Base-by-base conservation (phyloP, 2,329 filamentous ascomycete genomes). In the Knoxdaviesia capensis region DNA sequence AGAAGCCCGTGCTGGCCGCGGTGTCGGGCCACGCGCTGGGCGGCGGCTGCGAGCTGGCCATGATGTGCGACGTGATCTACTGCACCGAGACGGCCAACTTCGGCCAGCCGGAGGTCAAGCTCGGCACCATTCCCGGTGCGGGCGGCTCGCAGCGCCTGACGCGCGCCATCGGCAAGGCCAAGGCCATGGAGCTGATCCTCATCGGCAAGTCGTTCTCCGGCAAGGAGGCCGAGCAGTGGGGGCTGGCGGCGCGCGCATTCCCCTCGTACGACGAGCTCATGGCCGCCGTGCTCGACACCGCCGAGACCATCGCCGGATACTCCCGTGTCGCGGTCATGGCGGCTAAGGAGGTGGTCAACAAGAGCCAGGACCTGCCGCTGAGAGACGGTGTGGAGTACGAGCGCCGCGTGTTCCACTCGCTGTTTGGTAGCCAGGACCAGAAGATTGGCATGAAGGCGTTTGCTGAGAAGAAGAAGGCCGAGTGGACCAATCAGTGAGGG, bases 371-470 rank as follows among this genome's bases (percentile, higher is more conserved):
- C 52, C 62, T 94, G 50, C 69, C 79, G 4, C 64, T 98, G 45
- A 67, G 81, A 51, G 90, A 96, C 54, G 90, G 90, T 9, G 81
- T 98, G 2, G 90, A 98, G 63, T 96, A 77, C 61, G 90, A 98
- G 71, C 71, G 90, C 55, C 74, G 87, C 42, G 70, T 96, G 33
- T 98, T 98, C 68, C 90, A 98, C 61, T 72, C 77, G 30, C 56
- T 94, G 53, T 98, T 98, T 64, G 90, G 88, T 28, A 93, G 81
- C 57, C 74, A 84, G 63, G 90, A 98, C 60, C 90, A 98, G 64
- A 98, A 96, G 69, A 83, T 94, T 58, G 87, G 85, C 59, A 77
- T 96, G 90, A 78, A 78, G 58, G 90, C 90, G 8, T 98, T 98
- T 68, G 81, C 83, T 2, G 82, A 87, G 62, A 96, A 96, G 76